Percentiles rank a stretch among this genome's conserved stretches.
These are phyloP conservation scores for Candida germanica DNA, from an alignment of 805 yeast genomes.

Conservation along the genomic window DNA sequence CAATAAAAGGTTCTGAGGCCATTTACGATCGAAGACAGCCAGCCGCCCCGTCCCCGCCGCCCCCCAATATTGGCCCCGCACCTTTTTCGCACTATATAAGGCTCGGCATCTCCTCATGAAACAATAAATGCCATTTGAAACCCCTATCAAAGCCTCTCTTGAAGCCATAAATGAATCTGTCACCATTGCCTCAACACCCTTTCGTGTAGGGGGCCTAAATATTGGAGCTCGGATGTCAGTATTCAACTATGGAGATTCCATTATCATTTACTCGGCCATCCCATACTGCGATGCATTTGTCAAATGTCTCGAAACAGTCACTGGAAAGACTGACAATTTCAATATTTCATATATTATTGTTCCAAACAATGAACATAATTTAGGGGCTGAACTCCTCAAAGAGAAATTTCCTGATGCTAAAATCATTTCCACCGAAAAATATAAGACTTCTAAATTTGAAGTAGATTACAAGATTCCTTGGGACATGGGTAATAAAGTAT, in stretches of 20 bases:
- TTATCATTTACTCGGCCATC: slow-evolving; percentile 54
- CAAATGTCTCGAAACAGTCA: slow-evolving; percentile 31
- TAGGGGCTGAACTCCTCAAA: slow-evolving; percentile 56
- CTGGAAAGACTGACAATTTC: slow-evolving; percentile 28
- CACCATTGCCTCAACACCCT: slow-evolving; percentile 32
- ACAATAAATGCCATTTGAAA: slow-evolving; percentile 18
- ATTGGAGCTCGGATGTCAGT: slow-evolving; percentile 44
- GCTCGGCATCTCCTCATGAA: too few relatives aligned
- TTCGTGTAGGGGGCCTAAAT: slow-evolving; percentile 25
- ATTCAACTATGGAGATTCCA: slow-evolving; percentile 25
- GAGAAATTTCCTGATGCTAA: slow-evolving; percentile 47
- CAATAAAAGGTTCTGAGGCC: too few relatives aligned
- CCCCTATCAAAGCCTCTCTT: slow-evolving; percentile 26
- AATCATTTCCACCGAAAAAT: slow-evolving; percentile 51
- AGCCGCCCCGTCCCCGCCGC: too few relatives aligned
- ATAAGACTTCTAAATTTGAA: slow-evolving; percentile 21
- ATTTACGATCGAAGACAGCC: too few relatives aligned
- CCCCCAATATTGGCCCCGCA: too few relatives aligned
- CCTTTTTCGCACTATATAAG: too few relatives aligned
- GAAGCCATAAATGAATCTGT: slow-evolving; percentile 31
- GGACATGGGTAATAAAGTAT: slow-evolving; percentile 30
- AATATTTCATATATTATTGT: slow-evolving; percentile 51
- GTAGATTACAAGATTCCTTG: slow-evolving; percentile 42
- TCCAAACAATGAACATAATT: slow-evolving; percentile 63
- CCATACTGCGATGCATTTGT: slow-evolving; percentile 50